Evolutionary conservation across 179 eudicot genomes (phyloP), one percentile per base, ranked within the genome.

Genomic region (Spinacia oleracea): DNA sequence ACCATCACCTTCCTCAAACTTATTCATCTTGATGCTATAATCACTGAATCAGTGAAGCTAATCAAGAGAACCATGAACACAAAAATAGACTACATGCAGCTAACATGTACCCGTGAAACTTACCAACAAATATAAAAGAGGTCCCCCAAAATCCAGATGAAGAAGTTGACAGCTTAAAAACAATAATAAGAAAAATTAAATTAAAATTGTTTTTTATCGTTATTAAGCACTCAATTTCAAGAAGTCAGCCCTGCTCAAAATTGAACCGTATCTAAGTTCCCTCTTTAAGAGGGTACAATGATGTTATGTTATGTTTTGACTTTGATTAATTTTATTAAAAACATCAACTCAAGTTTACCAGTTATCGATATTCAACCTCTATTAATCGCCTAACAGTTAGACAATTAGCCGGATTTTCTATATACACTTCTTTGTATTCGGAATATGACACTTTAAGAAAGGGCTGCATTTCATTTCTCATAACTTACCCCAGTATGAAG

Each of bases 91-190:
- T 66, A 18, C 42, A 42, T 67, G 46, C 72, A 38, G 29, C 50
- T 35, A 43, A 69, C n/a, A 69, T 23, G 9, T 12, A 45, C 55
- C 45, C 73, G 53, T 69, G 73, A 69, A 23, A 21, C 73, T 69
- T 34, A 69, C 53, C 73, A 42, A 42, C 25, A 42, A 68, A 69
- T 15, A 40, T 67, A 31, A 20, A 20, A 67, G 40, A 23, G 20
- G 51, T 69, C 32, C 45, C 42, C n/a, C 73, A 69, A 5, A 43
- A 53, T n/a, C 51, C 18, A 23, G 70, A 53, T 7, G 34, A 23
- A 9, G 51, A 69, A 69, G 53, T 65, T 65, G 70, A 35, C 51
- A 43, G 20, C 25, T 20, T 38, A 18, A 6, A 6, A 62, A 15
- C 1, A 21, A 43, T 31, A 21, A 25, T 35, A 35, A 32, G 71